Conservation (phyloP, 805 yeast species). For the Candida nitratophila region DNA sequence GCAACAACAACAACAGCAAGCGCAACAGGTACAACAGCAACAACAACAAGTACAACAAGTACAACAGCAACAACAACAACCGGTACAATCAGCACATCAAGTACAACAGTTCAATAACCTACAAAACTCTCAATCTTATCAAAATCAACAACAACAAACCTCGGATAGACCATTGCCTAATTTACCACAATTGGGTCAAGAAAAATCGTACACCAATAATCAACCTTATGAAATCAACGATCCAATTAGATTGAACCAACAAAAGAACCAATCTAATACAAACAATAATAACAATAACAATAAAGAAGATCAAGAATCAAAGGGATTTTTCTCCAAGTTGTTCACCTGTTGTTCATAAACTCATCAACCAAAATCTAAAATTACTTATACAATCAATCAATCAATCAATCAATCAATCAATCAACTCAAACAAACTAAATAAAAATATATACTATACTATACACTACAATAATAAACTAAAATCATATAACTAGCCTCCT, state of each 20-base stretch:
- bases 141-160: neutral
- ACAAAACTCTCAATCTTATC: neutral
- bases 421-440: too few relatives aligned
- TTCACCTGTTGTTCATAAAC: slow-evolving; percentile 14
- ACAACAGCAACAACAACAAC: slow-evolving; percentile 6
- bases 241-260: slow-evolving; percentile 7
- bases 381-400: too few relatives aligned
- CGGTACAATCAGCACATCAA: too few relatives aligned
- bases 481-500: too few relatives aligned
- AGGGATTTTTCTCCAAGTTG: slow-evolving; percentile 21
- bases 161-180: slow-evolving; percentile 27
- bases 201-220: slow-evolving; percentile 9
- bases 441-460: too few relatives aligned
- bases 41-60: slow-evolving; percentile 2
- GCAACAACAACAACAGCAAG: slow-evolving; percentile 6
- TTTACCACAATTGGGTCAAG: slow-evolving; percentile 20
- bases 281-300: slow-evolving; percentile 7
- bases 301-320: slow-evolving; percentile 12
- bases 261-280: too few relatives aligned
- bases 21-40: slow-evolving; percentile 12
- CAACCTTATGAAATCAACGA: neutral
- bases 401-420: too few relatives aligned
- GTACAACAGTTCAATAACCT: slow-evolving; percentile 6
- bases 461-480: too few relatives aligned
- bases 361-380: neutral